Conservation (phyloP, 768 basidiomycete genomes). For the Austroboletus eburneus region DNA sequence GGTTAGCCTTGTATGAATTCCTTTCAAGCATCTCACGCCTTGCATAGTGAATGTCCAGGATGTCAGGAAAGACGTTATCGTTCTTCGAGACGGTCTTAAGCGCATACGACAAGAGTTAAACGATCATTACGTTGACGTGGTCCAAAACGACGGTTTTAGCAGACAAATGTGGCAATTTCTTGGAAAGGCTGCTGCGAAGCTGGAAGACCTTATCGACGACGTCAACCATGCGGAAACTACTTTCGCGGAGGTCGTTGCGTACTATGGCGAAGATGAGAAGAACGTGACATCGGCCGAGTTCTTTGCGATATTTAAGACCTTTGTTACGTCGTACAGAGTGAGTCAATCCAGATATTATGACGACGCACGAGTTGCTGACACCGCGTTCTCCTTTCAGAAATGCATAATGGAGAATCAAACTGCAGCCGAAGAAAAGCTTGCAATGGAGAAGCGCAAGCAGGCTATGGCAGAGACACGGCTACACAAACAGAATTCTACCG, state of each 20-base stretch:
- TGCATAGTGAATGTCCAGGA: slow-evolving; percentile 79
- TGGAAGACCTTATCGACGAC: slow-evolving; percentile 84
- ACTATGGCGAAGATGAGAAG: slow-evolving; percentile 93
- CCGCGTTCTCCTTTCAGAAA: slow-evolving; percentile 52
- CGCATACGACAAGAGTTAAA: slow-evolving; percentile 75
- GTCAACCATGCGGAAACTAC: slow-evolving; percentile 81
- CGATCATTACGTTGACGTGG: slow-evolving; percentile 73
- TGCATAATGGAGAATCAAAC: slow-evolving; percentile 79
- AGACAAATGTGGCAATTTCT: slow-evolving; percentile 92
- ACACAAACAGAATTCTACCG: slow-evolving; percentile 51
- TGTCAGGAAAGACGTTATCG: slow-evolving; percentile 67
- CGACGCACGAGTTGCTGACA: slow-evolving; percentile 3
- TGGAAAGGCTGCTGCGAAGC: slow-evolving; percentile 64
- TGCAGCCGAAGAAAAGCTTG: slow-evolving; percentile 64
- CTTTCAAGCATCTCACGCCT: slow-evolving; percentile 6
- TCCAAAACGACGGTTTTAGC: slow-evolving; percentile 72
- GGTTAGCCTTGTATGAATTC: slow-evolving; percentile 42
- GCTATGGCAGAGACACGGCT: slow-evolving; percentile 60
- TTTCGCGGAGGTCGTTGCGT: slow-evolving; percentile 80
- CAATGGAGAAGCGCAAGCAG: slow-evolving; percentile 65
- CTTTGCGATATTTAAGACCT: slow-evolving; percentile 96
- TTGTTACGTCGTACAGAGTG: slow-evolving; percentile 89
- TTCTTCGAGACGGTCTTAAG: slow-evolving; percentile 74
- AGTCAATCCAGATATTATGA: slow-evolving; percentile 9
- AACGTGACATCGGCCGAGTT: slow-evolving; percentile 86